These are phyloP conservation scores for Leptodontidium sp. DNA, from an alignment of 2,329 filamentous ascomycete genomes.

Conservation along the genomic window DNA sequence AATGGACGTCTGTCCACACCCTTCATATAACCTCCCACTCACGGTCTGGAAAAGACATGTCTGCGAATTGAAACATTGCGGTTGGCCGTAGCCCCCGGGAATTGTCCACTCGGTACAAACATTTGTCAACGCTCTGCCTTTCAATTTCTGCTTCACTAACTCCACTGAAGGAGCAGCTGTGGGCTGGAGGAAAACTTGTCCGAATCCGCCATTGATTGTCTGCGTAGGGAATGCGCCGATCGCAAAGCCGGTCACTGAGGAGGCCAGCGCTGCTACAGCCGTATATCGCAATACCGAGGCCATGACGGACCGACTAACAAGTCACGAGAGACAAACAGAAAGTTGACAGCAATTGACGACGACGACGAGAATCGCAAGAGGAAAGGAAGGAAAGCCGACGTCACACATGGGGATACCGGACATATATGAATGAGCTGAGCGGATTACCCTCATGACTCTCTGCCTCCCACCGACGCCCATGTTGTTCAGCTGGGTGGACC, in stretches of 20 bases:
- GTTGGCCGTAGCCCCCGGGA: constrained; percentile 36
- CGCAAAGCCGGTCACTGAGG: constrained; percentile 18
- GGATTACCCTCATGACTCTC: constrained; percentile 5
- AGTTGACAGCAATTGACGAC: not conserved
- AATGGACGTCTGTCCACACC: constrained; percentile 35
- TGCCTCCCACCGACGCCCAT: constrained; percentile 7
- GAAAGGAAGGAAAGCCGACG: constrained; percentile 12
- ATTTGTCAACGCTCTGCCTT: constrained; percentile 33
- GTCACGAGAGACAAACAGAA: not conserved
- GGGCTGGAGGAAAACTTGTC: constrained; percentile 27
- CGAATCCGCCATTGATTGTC: constrained; percentile 31
- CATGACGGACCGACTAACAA: constrained; percentile 10
- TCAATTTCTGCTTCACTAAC: constrained; percentile 37
- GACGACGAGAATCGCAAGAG: constrained; percentile 1
- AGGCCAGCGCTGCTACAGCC: constrained; percentile 29
- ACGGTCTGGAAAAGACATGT: constrained; percentile 39
- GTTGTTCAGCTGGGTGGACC: constrained; percentile 20
- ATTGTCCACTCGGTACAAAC: constrained; percentile 41
- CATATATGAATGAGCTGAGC: constrained; percentile 25
- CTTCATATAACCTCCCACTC: constrained; percentile 35
- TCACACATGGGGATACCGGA: constrained; percentile 13
- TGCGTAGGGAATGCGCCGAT: constrained; percentile 33
- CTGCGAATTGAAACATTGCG: constrained; percentile 32
- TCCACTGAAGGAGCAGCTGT: constrained; percentile 37
- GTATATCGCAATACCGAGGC: constrained; percentile 25